Evolutionary conservation across 805 yeast species (phyloP).

Genomic region (Suhomyces sp.): DNA sequence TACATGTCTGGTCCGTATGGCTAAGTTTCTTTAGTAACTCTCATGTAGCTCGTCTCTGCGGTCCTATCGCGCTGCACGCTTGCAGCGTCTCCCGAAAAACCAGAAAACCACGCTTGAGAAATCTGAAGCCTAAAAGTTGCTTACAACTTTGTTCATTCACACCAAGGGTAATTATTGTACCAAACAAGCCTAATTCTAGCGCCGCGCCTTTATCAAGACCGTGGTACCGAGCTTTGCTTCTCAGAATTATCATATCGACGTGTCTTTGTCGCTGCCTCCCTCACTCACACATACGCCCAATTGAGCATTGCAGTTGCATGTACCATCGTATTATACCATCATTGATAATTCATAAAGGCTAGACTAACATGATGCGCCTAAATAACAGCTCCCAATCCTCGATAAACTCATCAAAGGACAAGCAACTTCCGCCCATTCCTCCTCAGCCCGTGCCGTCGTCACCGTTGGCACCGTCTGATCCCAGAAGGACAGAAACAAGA

Average conservation of each 20-base stretch:
- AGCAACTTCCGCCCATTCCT: slow-evolving; percentile 36
- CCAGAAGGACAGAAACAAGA: background rate
- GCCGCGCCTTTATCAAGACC: background rate
- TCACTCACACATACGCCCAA: background rate
- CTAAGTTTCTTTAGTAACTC: background rate
- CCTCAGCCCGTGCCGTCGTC: slow-evolving; percentile 16
- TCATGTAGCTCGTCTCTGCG: background rate
- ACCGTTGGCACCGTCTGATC: background rate
- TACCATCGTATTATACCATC: background rate
- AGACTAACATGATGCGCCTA: slow-evolving; percentile 13
- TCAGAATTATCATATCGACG: background rate
- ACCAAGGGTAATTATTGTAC: background rate
- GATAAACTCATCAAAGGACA: slow-evolving; percentile 24
- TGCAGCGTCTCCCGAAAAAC: background rate
- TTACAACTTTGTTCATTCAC: background rate
- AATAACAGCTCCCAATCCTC: slow-evolving; percentile 21
- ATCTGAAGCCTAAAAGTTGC: background rate
- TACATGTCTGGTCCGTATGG: background rate
- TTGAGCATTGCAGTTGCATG: background rate
- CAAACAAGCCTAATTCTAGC: background rate
- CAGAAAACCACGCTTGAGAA: background rate
- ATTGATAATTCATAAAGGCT: background rate
- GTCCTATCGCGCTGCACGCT: background rate
- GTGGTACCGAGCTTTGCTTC: background rate
- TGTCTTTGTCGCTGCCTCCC: background rate